Evolutionary conservation across 192 early-diverging fungal species (phyloP).

Genomic region (Backusella liffmaniae): DNA sequence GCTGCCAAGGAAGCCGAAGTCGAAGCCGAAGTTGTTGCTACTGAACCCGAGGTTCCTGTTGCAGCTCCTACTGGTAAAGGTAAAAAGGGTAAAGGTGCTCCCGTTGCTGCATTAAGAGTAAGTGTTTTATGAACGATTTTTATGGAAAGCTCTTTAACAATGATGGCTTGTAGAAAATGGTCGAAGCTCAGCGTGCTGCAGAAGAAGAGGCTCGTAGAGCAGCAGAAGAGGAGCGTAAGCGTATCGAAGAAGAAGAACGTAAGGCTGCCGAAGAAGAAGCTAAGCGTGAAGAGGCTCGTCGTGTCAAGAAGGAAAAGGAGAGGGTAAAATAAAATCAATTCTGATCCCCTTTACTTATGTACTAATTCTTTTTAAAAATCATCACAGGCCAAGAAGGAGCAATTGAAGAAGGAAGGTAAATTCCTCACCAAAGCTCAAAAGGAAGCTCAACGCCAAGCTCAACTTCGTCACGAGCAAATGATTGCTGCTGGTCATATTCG

Average conservation of each 20-base stretch:
- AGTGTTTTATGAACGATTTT: not conserved
- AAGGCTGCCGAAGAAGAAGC: constrained; percentile 71
- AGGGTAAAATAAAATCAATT: constrained; percentile 38
- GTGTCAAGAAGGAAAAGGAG: constrained; percentile 81
- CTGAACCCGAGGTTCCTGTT: constrained; percentile 18
- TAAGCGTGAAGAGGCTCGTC: constrained; percentile 70
- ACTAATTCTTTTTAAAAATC: not conserved
- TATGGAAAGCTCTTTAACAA: constrained; percentile 21
- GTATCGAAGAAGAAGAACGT: constrained; percentile 69
- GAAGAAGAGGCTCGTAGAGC: constrained; percentile 74
- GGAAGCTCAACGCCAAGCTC: constrained; percentile 69
- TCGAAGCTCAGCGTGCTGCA: constrained; percentile 71
- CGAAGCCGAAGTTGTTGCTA: constrained; percentile 23
- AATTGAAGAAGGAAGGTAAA: constrained; percentile 89
- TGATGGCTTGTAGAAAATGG: constrained; percentile 48
- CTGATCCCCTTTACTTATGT: not conserved
- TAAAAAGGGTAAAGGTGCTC: constrained; percentile 58
- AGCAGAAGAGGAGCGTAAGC: constrained; percentile 67
- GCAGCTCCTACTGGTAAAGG: constrained; percentile 40
- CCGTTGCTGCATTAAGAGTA: constrained; percentile 54
- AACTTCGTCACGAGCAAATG: constrained; percentile 73
- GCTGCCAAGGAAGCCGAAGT: constrained; percentile 44
- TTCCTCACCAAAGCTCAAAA: constrained; percentile 93
- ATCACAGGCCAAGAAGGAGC: constrained; percentile 76
- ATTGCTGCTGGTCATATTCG: constrained; percentile 73